Evolutionary conservation across 805 yeast species (phyloP), one percentile per base, ranked within the genome.

Genomic region (Scheffersomyces coipomensis): DNA sequence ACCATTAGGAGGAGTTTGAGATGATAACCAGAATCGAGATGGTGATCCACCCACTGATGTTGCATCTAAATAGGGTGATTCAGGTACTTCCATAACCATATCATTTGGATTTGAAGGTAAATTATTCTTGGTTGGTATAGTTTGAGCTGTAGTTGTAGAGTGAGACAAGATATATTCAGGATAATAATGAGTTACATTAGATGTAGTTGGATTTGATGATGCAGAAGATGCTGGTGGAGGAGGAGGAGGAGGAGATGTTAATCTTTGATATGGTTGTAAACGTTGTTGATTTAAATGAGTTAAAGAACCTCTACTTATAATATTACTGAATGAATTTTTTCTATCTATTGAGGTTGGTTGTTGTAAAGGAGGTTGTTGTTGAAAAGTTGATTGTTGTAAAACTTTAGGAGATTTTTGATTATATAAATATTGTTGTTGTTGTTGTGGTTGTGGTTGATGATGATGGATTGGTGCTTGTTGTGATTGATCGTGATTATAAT

Each of bases 11-110:
- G 82, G 82, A 0, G 82, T 75, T 37, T 72, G 73, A 16, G 75
- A 67, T n/a, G 71, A 64, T 33, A 78, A 56, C 69, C 77, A 72
- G 44, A 78, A 76, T 35, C 76, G 55, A 4, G 81, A 75, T 1
- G 83, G 83, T 0, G 81, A 75, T 5, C 78, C 79, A 2, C 75
- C 73, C 12, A 77, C 35, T 4, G 80, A 75, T 0, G 73, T 67
- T 2, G 83, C 81, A 32, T 62, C 71, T 37, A 78, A 58, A 38
- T 65, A 64, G 0, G 83, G 83, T 1, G 81, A 75, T 37, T 73
- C 80, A 0, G 83, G 81, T 35, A 29, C 19, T 30, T 38, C 27
- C 5, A 24, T 13, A 4, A 27, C 18, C 18, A 15, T 27, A 13
- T 5, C 17, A 5, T 27, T 15, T 13, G 30, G 30, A 27, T 15